phyloP scores from a whole-genome alignment of 2,329 filamentous ascomycete genomes.

The Penicillium sp. region DNA sequence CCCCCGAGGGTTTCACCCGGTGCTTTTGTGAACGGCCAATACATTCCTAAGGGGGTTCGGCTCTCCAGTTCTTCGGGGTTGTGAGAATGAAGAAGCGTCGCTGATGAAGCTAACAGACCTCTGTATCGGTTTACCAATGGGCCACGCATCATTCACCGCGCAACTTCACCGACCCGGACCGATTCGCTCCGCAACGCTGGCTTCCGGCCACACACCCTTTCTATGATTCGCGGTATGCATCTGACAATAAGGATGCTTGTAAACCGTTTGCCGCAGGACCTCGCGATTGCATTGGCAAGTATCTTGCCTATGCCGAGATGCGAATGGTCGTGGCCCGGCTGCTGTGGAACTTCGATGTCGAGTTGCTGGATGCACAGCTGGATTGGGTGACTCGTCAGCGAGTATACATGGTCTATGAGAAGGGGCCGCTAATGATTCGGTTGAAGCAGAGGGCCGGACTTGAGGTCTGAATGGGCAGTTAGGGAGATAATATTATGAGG shows the following conservation, averaged over 20 bases:
- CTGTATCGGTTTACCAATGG: not conserved
- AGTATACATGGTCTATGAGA: not conserved
- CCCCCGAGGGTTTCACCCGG: constrained; percentile 3
- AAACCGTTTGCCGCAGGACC: constrained; percentile 30
- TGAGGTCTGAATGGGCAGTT: no score
- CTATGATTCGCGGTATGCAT: constrained; percentile 12
- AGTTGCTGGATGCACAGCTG: not conserved
- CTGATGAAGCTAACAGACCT: constrained; percentile 2
- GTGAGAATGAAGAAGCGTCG: not conserved
- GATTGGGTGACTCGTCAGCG: not conserved
- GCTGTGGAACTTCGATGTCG: constrained; percentile 5
- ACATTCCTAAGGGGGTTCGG: no score
- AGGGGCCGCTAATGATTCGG: not conserved
- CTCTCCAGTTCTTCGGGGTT: no score
- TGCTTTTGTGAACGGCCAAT: constrained; percentile 1
- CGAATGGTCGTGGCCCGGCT: constrained; percentile 6
- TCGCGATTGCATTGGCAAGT: constrained; percentile 26
- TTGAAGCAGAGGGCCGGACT: no score
- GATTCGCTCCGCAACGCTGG: constrained; percentile 31
- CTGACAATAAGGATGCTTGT: constrained; percentile 31
- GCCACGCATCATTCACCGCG: constrained; percentile 7
- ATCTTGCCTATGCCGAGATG: constrained; percentile 11
- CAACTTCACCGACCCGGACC: constrained; percentile 11
- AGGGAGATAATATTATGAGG: no score
- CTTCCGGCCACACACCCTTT: constrained; percentile 2